Conservation (phyloP, 192 early-diverging fungal genomes). For the Umbelopsis sp. region DNA sequence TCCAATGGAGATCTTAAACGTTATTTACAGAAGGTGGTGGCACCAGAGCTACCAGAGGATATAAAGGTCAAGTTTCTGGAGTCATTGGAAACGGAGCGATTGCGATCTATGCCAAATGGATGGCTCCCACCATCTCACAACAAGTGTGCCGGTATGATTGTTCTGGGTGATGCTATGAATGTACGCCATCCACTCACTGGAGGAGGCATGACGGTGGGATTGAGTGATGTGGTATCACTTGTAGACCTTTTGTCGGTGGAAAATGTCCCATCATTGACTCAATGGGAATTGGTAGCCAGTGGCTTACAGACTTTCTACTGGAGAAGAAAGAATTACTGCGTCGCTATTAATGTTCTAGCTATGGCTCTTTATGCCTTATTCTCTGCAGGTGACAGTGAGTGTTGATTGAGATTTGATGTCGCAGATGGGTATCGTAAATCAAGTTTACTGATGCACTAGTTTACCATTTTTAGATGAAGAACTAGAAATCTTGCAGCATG, state of each 20-base stretch:
- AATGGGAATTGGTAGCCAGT: conserved; percentile 46
- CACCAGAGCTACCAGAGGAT: conserved; percentile 69
- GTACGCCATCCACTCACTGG: conserved; percentile 96
- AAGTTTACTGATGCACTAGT: too few relatives aligned
- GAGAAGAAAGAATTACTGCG: conserved; percentile 69
- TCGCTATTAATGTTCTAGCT: conserved; percentile 89
- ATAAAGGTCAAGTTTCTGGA: conserved; percentile 62
- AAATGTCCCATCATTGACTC: conserved; percentile 48
- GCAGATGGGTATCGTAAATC: neutral
- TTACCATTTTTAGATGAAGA: conserved; percentile 59
- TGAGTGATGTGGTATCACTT: conserved; percentile 88
- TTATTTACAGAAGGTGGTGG: conserved; percentile 65
- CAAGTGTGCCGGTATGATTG: conserved; percentile 69
- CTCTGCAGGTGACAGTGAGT: conserved; percentile 73
- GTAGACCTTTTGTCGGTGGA: conserved; percentile 55
- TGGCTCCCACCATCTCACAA: conserved; percentile 88
- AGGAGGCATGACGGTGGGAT: conserved; percentile 94
- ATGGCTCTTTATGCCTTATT: conserved; percentile 92
- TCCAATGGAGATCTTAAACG: conserved; percentile 60
- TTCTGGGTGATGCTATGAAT: conserved; percentile 95
- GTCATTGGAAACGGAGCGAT: conserved; percentile 69
- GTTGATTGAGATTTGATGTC: conserved; percentile 1
- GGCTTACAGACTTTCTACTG: conserved; percentile 73
- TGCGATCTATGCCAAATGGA: conserved; percentile 88
- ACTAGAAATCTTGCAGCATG: conserved; percentile 74